Conservation (phyloP, 257 asterid genomes). For the Primulina huaijiensis region DNA sequence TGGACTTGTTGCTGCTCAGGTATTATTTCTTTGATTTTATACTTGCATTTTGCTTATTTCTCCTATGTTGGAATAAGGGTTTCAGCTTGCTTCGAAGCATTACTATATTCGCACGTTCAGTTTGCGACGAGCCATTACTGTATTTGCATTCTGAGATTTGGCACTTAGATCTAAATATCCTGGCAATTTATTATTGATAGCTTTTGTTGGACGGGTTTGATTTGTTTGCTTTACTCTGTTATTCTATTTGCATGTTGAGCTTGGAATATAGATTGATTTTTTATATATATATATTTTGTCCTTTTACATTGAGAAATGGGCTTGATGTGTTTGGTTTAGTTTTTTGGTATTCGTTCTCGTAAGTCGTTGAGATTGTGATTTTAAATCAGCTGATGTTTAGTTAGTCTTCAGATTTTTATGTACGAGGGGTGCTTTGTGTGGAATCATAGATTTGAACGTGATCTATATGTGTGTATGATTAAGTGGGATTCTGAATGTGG, state of each 20-base stretch:
- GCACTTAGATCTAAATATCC: not conserved
- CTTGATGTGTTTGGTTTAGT: slow-evolving; percentile 11
- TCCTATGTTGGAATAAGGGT: not conserved
- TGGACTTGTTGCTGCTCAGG: slow-evolving; percentile 98
- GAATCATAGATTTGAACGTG: not conserved
- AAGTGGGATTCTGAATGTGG: not conserved
- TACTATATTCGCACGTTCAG: not conserved
- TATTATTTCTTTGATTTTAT: slow-evolving; percentile 20
- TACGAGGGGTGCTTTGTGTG: not conserved
- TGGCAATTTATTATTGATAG: too few species aligned
- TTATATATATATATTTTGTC: not conserved
- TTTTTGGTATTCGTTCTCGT: not conserved
- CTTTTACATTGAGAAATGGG: slow-evolving; percentile 1
- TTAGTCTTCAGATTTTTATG: not conserved
- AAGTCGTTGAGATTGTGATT: not conserved
- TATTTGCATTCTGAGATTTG: not conserved
- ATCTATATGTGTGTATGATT: not conserved
- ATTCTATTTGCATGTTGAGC: not conserved
- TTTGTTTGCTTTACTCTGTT: not conserved
- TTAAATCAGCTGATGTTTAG: too few species aligned
- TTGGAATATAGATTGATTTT: not conserved
- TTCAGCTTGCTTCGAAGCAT: not conserved
- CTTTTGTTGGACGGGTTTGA: not conserved
- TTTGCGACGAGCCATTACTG: not conserved
- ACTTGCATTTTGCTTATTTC: not conserved